These are phyloP conservation scores for Forsythia suspensa DNA, from an alignment of 257 asterid genomes.

Conservation along the genomic window DNA sequence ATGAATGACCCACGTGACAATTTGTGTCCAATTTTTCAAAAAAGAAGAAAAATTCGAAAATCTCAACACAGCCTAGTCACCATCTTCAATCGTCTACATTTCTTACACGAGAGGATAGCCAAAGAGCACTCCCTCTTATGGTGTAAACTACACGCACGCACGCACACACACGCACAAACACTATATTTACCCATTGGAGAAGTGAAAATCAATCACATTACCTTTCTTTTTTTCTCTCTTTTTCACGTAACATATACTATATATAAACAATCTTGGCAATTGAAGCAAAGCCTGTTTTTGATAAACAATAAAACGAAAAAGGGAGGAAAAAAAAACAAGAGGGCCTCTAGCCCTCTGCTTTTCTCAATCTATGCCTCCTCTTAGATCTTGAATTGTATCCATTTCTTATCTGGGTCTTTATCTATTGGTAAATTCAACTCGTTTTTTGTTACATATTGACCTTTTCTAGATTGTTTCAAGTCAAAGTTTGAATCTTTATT, in stretches of 20 bases:
- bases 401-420: conserved; percentile 46
- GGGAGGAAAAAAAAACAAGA: conserved; percentile 43
- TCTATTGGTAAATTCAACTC: conserved; percentile 40
- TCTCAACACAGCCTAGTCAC: conserved; percentile 27
- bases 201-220: conserved; percentile 39
- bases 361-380: conserved; percentile 62
- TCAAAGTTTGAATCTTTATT: conserved; percentile 43
- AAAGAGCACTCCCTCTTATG: conserved; percentile 24
- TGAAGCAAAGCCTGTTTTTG: conserved; percentile 56
- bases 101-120: conserved; percentile 45
- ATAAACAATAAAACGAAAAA: conserved; percentile 39
- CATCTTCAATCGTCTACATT: conserved; percentile 33
- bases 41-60: conserved; percentile 15
- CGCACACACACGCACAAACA: conserved; percentile 22
- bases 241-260: conserved; percentile 29
- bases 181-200: conserved; percentile 29
- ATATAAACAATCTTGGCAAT: conserved; percentile 40
- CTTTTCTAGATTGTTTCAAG: conserved; percentile 29
- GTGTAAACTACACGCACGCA: conserved; percentile 18
- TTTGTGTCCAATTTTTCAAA: neutral
- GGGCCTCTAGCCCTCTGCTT: conserved; percentile 75
- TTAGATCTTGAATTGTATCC: conserved; percentile 68
- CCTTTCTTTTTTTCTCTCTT: conserved; percentile 31
- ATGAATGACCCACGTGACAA: conserved; percentile 14
- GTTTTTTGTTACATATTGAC: conserved; percentile 27